A percentile compares a stretch with the other conserved stretches of the same genome.
Evolutionary conservation across 495 filamentous ascomycete genomes (phyloP).

Genomic region (Daldinia caldariorum): DNA sequence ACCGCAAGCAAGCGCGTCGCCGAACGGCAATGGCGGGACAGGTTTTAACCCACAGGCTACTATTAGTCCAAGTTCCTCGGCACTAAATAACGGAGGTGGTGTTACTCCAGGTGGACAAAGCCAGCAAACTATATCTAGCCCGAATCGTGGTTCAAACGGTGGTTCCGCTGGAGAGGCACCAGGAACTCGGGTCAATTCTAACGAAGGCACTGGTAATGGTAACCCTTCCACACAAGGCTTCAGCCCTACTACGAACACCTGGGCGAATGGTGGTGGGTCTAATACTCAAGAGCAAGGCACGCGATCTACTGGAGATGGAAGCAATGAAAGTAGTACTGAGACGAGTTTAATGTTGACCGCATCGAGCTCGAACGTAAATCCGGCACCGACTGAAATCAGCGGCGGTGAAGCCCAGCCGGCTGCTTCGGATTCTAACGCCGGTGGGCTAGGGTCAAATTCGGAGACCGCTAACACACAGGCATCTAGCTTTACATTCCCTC

Average conservation of each 20-base stretch:
- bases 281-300: constrained; percentile 9
- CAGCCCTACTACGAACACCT: constrained; percentile 18
- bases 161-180: no score
- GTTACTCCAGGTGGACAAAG: constrained; percentile 24
- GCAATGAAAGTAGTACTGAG: constrained; percentile 15
- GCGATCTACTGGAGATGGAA: background rate
- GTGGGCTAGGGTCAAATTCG: constrained; percentile 11
- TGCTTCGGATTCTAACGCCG: constrained; percentile 23
- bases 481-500: constrained; percentile 34
- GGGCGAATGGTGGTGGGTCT: constrained; percentile 9
- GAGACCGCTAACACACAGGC: constrained; percentile 24
- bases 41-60: constrained; percentile 27
- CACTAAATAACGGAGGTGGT: constrained; percentile 15
- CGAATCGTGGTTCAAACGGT: constrained; percentile 21
- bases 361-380: constrained; percentile 22
- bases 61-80: constrained; percentile 11
- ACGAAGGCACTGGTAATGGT: constrained; percentile 13
- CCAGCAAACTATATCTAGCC: constrained; percentile 24
- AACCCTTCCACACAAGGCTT: constrained; percentile 10
- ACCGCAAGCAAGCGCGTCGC: constrained; percentile 31
- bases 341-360: constrained; percentile 12
- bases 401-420: constrained; percentile 22
- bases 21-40: constrained; percentile 18
- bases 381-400: constrained; percentile 9
- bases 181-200: no score